Base-by-base conservation (phyloP, 2,329 filamentous ascomycete genomes). In the Pseudogymnoascus sp. region DNA sequence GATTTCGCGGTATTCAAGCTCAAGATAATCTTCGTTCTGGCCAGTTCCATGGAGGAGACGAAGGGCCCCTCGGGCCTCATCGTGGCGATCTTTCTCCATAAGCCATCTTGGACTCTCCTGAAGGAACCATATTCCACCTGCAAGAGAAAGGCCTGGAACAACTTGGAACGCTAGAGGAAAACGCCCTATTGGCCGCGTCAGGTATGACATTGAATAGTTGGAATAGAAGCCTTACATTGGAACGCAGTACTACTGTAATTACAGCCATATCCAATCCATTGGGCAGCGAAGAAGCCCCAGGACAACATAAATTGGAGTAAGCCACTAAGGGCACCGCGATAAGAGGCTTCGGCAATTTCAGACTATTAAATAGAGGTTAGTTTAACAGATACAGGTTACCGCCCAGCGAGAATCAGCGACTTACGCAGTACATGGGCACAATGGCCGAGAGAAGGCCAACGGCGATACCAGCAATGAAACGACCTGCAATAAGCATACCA, bases 301-400 rank as follows among this genome's bases (percentile, higher is more conserved):
- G 64, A 65, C 60, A 72, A 69, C 57, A 68, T 68, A 19, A 67
- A 70, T 47, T 72, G 68, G 33, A 71, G 64, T n/a, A 72, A 53
- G 31, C 67, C 70, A 61, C 68, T 65, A 8, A 71, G 63, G 0
- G 64, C 64, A 19, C 70, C 70, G 62, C 69, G 64, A 59, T 67
- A 64, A 26, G 65, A 60, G 44, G 44, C 47, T 13, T 53, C 47
- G 10, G 69, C 68, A 21, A 71, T 64, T 65, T 71, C 69, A 23
- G 68, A 64, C 44, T 66, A 76, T 83, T 85, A 66, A 26, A 23
- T 11, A 78, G 76, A 13, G 78, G 69, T 84, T 83, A 87, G 67
- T 88, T 80, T 74, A 44, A 85, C 76, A 28, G 85, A 81, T 1
- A 88, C 84, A 69, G 86, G 86, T 53, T 87, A 84, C 66, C 5